Conservation (phyloP, 176 grass and related monocot species). For the Phragmites australis region DNA sequence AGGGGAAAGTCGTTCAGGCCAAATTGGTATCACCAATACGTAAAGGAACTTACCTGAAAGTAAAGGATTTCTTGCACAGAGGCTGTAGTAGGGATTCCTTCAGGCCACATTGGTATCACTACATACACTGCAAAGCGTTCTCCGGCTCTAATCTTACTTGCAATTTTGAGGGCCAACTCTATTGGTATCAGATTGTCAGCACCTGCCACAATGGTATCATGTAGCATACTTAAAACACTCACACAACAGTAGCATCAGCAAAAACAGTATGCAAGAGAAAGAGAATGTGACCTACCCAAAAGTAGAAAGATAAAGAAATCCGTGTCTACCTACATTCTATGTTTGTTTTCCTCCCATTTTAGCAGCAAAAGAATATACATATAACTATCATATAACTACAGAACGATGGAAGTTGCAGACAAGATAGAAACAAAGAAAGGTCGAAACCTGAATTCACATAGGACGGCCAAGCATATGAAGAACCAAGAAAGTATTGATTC, state of each 20-base stretch:
- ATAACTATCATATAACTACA: neutral
- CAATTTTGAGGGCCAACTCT: slow-evolving; percentile 92
- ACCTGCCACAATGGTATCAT: slow-evolving; percentile 46
- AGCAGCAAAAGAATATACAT: neutral
- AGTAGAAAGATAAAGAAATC: neutral
- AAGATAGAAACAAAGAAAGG: neutral
- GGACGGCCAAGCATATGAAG: slow-evolving; percentile 86
- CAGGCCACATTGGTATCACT: slow-evolving; percentile 98
- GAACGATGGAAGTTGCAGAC: neutral
- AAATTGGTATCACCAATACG: slow-evolving; percentile 9
- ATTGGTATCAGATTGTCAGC: slow-evolving; percentile 98
- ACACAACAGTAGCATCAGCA: slow-evolving; percentile 1
- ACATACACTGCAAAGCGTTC: slow-evolving; percentile 92
- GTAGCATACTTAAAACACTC: slow-evolving; percentile 1
- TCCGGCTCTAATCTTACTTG: slow-evolving; percentile 75
- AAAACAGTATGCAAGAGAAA: slow-evolving; percentile 8
- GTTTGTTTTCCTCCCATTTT: neutral
- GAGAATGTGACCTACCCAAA: slow-evolving; percentile 24
- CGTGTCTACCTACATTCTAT: neutral
- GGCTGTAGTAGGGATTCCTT: slow-evolving; percentile 73
- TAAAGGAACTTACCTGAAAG: slow-evolving; percentile 71
- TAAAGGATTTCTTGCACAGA: slow-evolving; percentile 95
- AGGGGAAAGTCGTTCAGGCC: neutral
- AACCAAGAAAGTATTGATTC: slow-evolving; percentile 98
- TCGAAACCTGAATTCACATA: slow-evolving; percentile 77